Evolutionary conservation across 1,284 basidiomycete genomes (phyloP), one percentile per base, ranked within the genome.

Genomic region (Trametes pubescens): DNA sequence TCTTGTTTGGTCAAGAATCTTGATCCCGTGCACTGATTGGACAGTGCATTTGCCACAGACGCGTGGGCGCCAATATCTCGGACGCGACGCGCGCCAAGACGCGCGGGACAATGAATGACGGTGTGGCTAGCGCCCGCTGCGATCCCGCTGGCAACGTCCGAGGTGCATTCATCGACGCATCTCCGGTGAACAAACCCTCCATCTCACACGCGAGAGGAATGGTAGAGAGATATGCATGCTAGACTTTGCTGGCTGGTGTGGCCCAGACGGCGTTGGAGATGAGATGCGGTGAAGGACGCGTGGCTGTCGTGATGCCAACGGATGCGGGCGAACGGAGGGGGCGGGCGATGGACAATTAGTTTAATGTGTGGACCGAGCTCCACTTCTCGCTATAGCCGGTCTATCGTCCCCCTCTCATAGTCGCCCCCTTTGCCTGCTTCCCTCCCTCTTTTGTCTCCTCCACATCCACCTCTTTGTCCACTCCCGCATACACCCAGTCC

Each of bases 281-380:
- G 32, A 37, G 52, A 43, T 26, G 53, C n/a, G 57, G 46, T 18
- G 54, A 21, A 40, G 26, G 16, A 57, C 21, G 11, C 48, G 22
- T 32, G 47, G 22, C 2, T 18, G 67, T 69, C 62, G 22, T 38
- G 67, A 69, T 69, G 67, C 62, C 38, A 57, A 69, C 67, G 56
- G 58, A 22, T 37, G 51, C 56, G 56, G 16, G 54, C 1, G 24
- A 35, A 22, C 46, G 44, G 40, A 24, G 52, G 24, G 24, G 16
- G 16, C 7, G 51, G 21, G 49, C 51, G 22, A 38, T 38, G 59
- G 59, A 69, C 62, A 65, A 69, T 66, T 66, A 65, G 67, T 62
- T 62, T 52, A 62, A 62, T 37, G 56, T n/a, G 48, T 48, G 49
- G 62, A 49, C 48, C 4, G 48, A n/a, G 48, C 55, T 38, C 47